Base-by-base conservation (phyloP, 352 stramenopile genomes). In the Globisporangium lucens region DNA sequence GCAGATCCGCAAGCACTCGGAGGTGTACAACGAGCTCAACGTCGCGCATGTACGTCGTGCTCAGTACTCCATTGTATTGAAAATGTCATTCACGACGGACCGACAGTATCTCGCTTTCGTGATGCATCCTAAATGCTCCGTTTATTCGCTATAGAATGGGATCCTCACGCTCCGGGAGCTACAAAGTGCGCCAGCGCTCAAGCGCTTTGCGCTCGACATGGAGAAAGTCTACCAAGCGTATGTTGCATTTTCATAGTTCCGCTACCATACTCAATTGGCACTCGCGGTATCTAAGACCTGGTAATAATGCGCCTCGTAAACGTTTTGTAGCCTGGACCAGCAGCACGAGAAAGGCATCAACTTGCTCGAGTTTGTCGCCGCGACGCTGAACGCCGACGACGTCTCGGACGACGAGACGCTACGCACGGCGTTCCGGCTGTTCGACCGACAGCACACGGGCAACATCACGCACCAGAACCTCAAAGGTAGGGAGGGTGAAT, bases 11-110 rank as follows among this genome's bases (percentile, higher is more conserved):
- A 65, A 78, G 5, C 84, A 91, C 56, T 79, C 80, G 17, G 75
- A 79, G 29, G 83, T 90, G 4, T 94, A 93, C 72, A 91, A 94
- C 58, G 82, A 93, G 43, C 82, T 94, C 65, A 93, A 92, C 51
- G 66, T 89, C 9, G 79, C 84, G 49, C 84, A 91, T 60, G 79
- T 88, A 72, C 51, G 77, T 60, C 6, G 24, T 24, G 24, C 9
- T 59, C 22, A 47, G 17, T 41, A 20, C 15, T 60, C 29, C 12
- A 46, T 7, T 56, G 4, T 2, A 13, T 24, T 20, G 13, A 41
- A 59, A 38, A 2, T 36, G 30, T 33, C 27, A 27, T 58, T 17
- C 7, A 5, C 1, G 2, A 36, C 22, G 22, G 24, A 35, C 12
- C 20, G 10, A 10, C 13, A 13, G 1, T 4, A 20, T 46, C 53